Evolutionary conservation across 2,329 filamentous ascomycete genomes (phyloP).

Genomic region (Aurifilum marmelostoma): DNA sequence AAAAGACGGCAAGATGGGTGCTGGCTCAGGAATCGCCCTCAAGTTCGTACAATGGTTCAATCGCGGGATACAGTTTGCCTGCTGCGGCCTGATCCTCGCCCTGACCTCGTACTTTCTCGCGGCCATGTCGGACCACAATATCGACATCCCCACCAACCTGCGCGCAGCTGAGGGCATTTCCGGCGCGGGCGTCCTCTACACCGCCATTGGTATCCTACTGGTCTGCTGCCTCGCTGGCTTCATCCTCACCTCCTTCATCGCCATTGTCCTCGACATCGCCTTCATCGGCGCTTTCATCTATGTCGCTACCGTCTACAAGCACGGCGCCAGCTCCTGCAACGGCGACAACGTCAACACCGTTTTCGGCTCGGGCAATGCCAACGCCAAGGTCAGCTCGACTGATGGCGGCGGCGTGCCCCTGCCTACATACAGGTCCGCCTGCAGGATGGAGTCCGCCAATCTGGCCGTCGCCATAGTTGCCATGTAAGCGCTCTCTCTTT

Average conservation of each 20-base stretch:
- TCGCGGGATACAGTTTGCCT: slow-evolving; percentile 74
- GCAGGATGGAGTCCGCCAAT: slow-evolving; percentile 74
- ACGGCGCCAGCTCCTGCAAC: slow-evolving; percentile 67
- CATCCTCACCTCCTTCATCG: slow-evolving; percentile 71
- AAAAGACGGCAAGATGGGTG: slow-evolving; percentile 53
- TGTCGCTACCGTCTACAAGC: slow-evolving; percentile 73
- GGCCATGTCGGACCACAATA: slow-evolving; percentile 66
- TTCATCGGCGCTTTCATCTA: slow-evolving; percentile 82
- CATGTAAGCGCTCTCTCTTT: slow-evolving; percentile 58
- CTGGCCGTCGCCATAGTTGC: slow-evolving; percentile 80
- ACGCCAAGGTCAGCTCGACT: slow-evolving; percentile 50
- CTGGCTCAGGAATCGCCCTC: slow-evolving; percentile 62
- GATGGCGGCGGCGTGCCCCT: slow-evolving; percentile 54
- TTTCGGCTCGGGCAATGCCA: slow-evolving; percentile 66
- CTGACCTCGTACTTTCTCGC: slow-evolving; percentile 87
- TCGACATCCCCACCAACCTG: slow-evolving; percentile 65
- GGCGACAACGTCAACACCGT: slow-evolving; percentile 63
- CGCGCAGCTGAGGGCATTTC: slow-evolving; percentile 79
- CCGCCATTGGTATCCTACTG: slow-evolving; percentile 70
- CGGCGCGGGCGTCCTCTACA: slow-evolving; percentile 75
- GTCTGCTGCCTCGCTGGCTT: slow-evolving; percentile 81
- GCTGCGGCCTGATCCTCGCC: slow-evolving; percentile 72
- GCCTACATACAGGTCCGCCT: slow-evolving; percentile 59
- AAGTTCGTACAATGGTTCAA: slow-evolving; percentile 72
- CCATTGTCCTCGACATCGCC: slow-evolving; percentile 74